These are phyloP conservation scores for Podaxis sp. DNA, from an alignment of 768 basidiomycete genomes.

Conservation along the genomic window DNA sequence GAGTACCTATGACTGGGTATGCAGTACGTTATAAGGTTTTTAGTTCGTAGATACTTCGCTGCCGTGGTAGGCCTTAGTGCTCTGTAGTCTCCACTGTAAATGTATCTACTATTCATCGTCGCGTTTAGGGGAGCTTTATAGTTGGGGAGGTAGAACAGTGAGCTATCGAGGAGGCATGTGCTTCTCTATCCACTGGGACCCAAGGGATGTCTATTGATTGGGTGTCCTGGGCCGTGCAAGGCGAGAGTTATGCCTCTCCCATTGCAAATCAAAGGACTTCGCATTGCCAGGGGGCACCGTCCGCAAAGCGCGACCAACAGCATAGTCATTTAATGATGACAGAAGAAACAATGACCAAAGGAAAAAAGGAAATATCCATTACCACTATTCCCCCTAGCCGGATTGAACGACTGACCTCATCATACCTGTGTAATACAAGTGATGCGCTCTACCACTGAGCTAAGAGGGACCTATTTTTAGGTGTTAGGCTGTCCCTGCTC, in stretches of 20 bases:
- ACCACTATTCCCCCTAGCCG: not conserved
- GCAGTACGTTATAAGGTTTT: not conserved
- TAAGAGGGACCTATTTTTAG: not conserved
- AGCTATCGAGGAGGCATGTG: not conserved
- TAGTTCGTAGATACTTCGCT: no score
- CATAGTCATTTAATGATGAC: not conserved
- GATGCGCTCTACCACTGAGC: constrained; percentile 4
- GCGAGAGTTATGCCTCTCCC: not conserved
- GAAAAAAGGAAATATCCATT: not conserved
- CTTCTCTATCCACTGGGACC: not conserved
- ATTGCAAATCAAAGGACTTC: not conserved
- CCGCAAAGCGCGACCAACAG: no score
- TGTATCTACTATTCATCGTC: not conserved
- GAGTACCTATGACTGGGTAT: not conserved
- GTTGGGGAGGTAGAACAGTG: not conserved
- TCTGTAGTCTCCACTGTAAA: not conserved
- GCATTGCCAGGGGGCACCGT: no score
- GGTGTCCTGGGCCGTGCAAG: not conserved
- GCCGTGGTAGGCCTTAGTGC: not conserved
- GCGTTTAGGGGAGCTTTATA: not conserved
- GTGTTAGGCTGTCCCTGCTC: not conserved
- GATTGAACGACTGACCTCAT: constrained; percentile 1
- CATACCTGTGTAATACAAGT: not conserved
- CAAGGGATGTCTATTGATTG: not conserved
- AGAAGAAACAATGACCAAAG: not conserved